Base-by-base conservation (phyloP, 768 basidiomycete species). In the Butyriboletus loyo region DNA sequence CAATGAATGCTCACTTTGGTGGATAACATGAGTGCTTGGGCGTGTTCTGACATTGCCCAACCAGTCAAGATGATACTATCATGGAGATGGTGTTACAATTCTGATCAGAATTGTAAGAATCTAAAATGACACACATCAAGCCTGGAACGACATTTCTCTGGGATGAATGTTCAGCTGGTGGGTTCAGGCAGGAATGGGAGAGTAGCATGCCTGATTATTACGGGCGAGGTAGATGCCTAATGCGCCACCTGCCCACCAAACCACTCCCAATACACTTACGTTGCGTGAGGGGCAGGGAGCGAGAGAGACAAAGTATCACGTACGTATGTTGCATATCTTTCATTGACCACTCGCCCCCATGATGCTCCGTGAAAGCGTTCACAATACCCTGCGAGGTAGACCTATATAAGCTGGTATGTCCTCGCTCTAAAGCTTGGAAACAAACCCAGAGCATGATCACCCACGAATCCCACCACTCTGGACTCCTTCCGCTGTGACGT, bases 281-380 rank as follows among this genome's bases (percentile, higher is more conserved):
- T 34, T 46, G 15, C 14, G 48, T 56, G 39, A 56, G 56, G 56
- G 34, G 32, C 11, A 51, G 24, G 17, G n/a, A 22, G 17, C 39
- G 21, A 34, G 10, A 25, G 21, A 43, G 11, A 53, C n/a, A 14
- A 37, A 53, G 42, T 27, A 38, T 7, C 11, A 76, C 87, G 57
- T 64, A 91, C 84, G 91, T 92, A 68, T 96, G 93, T 62, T 95
- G 92, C 89, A 94, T 89, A 67, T 96, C 94, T 67, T 96, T 94
- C 48, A 86, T 87, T 3, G 84, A 87, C 94, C 94, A 96, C 1
- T 61, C 67, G 19, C 77, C 77, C 8, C 90, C 89, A 44, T 84
- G 87, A 65, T 97, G 93, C 63, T 93, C 90, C 0, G 93, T 95
- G 66, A 96, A 95, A 0, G 93, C 95, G 59, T 97, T 96, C 51